phyloP scores from a whole-genome alignment of 495 filamentous ascomycete species.

The Daldinia decipiens region DNA sequence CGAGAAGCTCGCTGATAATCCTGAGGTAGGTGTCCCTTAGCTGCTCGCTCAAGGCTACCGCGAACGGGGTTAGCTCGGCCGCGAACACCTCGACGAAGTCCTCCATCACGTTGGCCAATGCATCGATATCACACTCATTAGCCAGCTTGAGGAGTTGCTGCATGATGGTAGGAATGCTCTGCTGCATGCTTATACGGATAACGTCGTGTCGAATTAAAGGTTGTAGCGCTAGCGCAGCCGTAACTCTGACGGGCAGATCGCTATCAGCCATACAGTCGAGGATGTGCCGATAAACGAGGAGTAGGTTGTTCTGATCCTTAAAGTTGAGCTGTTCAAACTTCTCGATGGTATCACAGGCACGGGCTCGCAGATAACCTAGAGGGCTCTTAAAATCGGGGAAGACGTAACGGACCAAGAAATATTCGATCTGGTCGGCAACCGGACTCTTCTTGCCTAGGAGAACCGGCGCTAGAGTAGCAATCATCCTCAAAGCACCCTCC shows the following conservation, averaged over 20 bases:
- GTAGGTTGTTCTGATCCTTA: constrained; percentile 91
- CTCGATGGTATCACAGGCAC: constrained; percentile 95
- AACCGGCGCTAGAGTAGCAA: constrained; percentile 91
- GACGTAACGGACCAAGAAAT: constrained; percentile 97
- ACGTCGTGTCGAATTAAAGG: constrained; percentile 94
- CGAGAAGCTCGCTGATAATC: constrained; percentile 89
- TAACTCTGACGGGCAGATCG: constrained; percentile 90
- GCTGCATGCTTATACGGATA: constrained; percentile 93
- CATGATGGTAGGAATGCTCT: constrained; percentile 99
- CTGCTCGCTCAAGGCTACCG: constrained; percentile 96
- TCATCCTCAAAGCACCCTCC: constrained; percentile 96
- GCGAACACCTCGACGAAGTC: constrained; percentile 99
- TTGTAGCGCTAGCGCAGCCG: constrained; percentile 92
- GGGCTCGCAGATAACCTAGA: constrained; percentile 92
- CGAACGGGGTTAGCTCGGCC: constrained; percentile 93
- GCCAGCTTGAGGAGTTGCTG: constrained; percentile 96
- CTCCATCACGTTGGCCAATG: constrained; percentile 98
- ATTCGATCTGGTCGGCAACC: constrained; percentile 97
- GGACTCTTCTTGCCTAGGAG: constrained; percentile 98
- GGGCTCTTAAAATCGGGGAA: constrained; percentile 97
- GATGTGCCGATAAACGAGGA: constrained; percentile 95
- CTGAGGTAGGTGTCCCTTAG: constrained; percentile 95
- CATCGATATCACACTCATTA: constrained; percentile 94
- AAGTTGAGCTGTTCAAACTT: constrained; percentile 98
- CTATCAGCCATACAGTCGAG: constrained; percentile 95